A percentile compares a stretch with the other conserved stretches of the same genome.
Evolutionary conservation across 192 early-diverging fungal species (phyloP).

Genomic region (Fimicolochytrium jonesii): DNA sequence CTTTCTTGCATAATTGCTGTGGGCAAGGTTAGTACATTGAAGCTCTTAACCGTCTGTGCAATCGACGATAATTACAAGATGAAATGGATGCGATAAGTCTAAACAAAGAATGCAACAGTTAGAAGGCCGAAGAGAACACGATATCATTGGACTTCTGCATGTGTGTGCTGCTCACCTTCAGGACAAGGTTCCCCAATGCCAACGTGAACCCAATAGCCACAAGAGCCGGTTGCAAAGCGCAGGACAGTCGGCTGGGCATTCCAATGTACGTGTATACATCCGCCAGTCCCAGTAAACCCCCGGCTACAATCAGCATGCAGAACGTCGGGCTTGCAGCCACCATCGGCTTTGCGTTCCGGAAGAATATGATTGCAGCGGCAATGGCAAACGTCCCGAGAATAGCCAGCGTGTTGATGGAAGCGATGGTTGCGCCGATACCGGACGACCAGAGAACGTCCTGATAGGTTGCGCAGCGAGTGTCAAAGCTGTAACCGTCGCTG

Average conservation of each 20-base stretch:
- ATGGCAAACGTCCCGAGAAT: not conserved
- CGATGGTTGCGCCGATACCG: not conserved
- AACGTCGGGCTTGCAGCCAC: not conserved
- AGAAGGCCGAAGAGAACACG: too few species aligned
- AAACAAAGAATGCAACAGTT: too few species aligned
- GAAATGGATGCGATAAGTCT: not conserved
- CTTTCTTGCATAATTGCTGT: not conserved
- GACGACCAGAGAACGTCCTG: constrained; percentile 1
- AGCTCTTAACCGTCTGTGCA: too few species aligned
- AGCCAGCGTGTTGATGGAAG: not conserved
- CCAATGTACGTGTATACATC: not conserved
- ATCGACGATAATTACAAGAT: too few species aligned
- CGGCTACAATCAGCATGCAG: constrained; percentile 2
- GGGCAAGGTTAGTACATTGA: too few species aligned
- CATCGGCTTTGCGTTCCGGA: not conserved
- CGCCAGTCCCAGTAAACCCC: not conserved
- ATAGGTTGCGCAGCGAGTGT: not conserved
- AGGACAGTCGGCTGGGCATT: not conserved
- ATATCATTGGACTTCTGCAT: too few species aligned
- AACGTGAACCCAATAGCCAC: constrained; percentile 2
- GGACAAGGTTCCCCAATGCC: constrained; percentile 5
- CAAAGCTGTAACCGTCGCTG: not conserved
- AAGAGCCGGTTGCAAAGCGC: constrained; percentile 3
- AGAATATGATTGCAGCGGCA: not conserved
- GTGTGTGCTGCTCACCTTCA: too few species aligned